Percentiles rank a stretch among this genome's conserved stretches.
phyloP scores from a whole-genome alignment of 306 rosid species.

The Rubus parviflorus region DNA sequence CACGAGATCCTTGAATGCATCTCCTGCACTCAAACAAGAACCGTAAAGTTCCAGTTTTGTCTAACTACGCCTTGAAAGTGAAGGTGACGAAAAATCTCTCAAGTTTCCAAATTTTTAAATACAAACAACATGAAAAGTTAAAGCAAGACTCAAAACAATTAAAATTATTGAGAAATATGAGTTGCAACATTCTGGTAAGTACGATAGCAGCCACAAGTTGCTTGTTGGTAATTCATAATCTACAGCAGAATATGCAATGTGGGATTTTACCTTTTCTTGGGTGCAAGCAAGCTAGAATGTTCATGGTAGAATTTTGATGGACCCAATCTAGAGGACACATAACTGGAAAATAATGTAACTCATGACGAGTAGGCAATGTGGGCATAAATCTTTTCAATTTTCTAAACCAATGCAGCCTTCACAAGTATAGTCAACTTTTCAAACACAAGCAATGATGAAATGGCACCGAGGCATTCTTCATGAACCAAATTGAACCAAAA shows the following conservation, averaged over 20 bases:
- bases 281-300: no score
- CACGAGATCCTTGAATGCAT: slow-evolving; percentile 76
- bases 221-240: neutral
- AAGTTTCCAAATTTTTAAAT: neutral
- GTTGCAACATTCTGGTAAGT: neutral
- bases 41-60: neutral
- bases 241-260: neutral
- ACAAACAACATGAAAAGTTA: neutral
- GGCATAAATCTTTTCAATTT: neutral
- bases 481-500: neutral
- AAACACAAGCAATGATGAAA: neutral
- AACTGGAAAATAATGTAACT: no score
- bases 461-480: neutral
- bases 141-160: neutral
- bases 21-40: slow-evolving; percentile 51
- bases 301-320: no score
- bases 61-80: neutral
- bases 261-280: no score
- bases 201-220: neutral
- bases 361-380: neutral
- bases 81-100: neutral
- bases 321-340: no score
- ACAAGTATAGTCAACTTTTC: neutral
- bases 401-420: neutral
- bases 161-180: neutral